Evolutionary conservation across 179 eudicot genomes (phyloP), one percentile per base, ranked within the genome.

Genomic region (Carnegiea gigantea): DNA sequence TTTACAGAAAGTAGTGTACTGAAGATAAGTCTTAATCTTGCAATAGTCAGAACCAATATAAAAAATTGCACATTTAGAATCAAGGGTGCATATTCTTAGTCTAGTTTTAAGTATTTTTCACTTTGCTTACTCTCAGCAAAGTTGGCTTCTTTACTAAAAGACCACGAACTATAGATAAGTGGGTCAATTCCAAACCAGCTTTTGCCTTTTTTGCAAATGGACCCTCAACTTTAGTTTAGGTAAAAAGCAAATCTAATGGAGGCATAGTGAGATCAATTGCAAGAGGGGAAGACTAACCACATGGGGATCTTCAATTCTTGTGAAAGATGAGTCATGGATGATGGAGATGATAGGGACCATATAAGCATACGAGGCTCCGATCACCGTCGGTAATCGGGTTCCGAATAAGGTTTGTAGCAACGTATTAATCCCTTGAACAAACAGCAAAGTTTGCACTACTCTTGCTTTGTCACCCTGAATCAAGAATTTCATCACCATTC

Each of bases 361-460:
- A 74, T 93, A 96, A 3, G 98, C 98, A 90, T 95, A 96, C 28
- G 99, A 96, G 36, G 95, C 97, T 85, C 99, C 99, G 62, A 96
- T 87, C 13, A 96, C 97, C 26, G 94, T 87, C 1, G 99, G 99
- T 77, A 96, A 82, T 70, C 98, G 86, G 11, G 99, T 96, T 73
- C 99, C 99, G 44, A 96, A 96, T 43, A 96, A 83, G 7, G 99
- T 92, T 85, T 96, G 99, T 44, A 93, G 82, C 28, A 91, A 81
- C 9, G 99, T 96, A 67, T 96, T 96, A 46, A 96, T 87, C 80
- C 99, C 99, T 91, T 89, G 92, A 46, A 96, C 93, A 86, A 96
- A 96, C 1, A 96, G 91, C 88, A 96, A 84, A 6, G 99, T 96
- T 87, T 96, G 99, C 79, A 96, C 91, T 40, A 96, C 99, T 84